Evolutionary conservation across 768 basidiomycete genomes (phyloP).

Genomic region (Multifurca ochricompacta): DNA sequence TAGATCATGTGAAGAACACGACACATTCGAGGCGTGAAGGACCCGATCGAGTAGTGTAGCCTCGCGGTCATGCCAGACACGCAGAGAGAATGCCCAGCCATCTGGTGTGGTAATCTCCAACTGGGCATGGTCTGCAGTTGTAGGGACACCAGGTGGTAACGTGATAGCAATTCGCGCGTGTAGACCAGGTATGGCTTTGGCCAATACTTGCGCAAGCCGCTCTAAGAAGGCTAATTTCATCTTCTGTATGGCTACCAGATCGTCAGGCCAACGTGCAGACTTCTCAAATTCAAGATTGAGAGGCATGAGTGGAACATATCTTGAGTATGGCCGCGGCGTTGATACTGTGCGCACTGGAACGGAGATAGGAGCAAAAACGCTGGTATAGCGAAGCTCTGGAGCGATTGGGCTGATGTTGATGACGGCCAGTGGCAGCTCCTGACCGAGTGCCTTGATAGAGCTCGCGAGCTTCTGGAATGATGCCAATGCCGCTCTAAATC

Average conservation of each 20-base stretch:
- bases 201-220: conserved; percentile 60
- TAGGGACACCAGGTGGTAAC: conserved; percentile 38
- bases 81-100: conserved; percentile 81
- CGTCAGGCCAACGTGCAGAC: conserved; percentile 92
- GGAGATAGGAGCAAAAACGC: conserved; percentile 73
- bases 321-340: conserved; percentile 49
- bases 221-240: conserved; percentile 92
- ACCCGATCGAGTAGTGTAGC: conserved; percentile 66
- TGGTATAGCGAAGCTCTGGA: conserved; percentile 73
- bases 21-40: conserved; percentile 37
- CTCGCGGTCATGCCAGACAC: conserved; percentile 87
- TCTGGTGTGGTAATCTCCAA: conserved; percentile 73
- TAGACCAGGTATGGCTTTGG: conserved; percentile 42
- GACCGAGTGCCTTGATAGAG: conserved; percentile 64
- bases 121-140: conserved; percentile 57
- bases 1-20: conserved; percentile 37
- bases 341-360: conserved; percentile 46
- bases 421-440: conserved; percentile 67
- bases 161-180: conserved; percentile 54
- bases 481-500: conserved; percentile 64
- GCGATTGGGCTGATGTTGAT: conserved; percentile 69
- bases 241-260: conserved; percentile 85
- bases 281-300: conserved; percentile 86
- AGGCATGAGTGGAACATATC: conserved; percentile 62
- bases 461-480: conserved; percentile 79